phyloP scores from a whole-genome alignment of 805 yeast genomes.

The Hanseniaspora valbyensis region DNA sequence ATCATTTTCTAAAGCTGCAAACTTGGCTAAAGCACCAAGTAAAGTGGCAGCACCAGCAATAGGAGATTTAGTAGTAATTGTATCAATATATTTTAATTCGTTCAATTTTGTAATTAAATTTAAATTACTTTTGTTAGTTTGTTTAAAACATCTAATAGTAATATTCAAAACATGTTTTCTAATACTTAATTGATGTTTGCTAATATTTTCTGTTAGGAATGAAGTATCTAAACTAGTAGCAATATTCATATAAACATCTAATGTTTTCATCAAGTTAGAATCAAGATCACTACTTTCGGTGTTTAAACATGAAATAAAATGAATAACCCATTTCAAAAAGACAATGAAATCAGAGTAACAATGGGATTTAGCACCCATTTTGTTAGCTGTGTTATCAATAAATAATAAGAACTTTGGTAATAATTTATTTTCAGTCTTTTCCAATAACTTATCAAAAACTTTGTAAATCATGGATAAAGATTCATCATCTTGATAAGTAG shows the following conservation, averaged over 20 bases:
- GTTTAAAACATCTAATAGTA: constrained; percentile 17
- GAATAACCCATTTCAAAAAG: constrained; percentile 47
- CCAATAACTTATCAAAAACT: constrained; percentile 33
- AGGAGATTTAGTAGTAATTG: constrained; percentile 22
- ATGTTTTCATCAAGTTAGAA: constrained; percentile 23
- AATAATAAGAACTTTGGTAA: constrained; percentile 32
- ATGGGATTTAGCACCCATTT: constrained; percentile 28
- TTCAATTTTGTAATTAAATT: background rate
- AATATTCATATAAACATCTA: constrained; percentile 32
- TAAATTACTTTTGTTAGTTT: background rate
- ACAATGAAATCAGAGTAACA: constrained; percentile 50
- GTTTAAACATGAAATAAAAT: constrained; percentile 24
- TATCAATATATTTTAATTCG: background rate
- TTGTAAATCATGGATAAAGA: constrained; percentile 37
- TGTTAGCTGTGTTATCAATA: constrained; percentile 29
- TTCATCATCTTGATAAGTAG: constrained; percentile 39
- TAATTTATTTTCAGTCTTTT: constrained; percentile 26
- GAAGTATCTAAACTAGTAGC: constrained; percentile 24
- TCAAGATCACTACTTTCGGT: constrained; percentile 20
- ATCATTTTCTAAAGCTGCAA: constrained; percentile 20
- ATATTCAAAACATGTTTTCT: constrained; percentile 30
- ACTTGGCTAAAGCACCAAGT: constrained; percentile 31
- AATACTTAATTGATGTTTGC: constrained; percentile 34
- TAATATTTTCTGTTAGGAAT: constrained; percentile 23
- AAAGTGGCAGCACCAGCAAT: constrained; percentile 30